phyloP scores from a whole-genome alignment of 768 basidiomycete genomes.

The Tricholoma flavovirens region DNA sequence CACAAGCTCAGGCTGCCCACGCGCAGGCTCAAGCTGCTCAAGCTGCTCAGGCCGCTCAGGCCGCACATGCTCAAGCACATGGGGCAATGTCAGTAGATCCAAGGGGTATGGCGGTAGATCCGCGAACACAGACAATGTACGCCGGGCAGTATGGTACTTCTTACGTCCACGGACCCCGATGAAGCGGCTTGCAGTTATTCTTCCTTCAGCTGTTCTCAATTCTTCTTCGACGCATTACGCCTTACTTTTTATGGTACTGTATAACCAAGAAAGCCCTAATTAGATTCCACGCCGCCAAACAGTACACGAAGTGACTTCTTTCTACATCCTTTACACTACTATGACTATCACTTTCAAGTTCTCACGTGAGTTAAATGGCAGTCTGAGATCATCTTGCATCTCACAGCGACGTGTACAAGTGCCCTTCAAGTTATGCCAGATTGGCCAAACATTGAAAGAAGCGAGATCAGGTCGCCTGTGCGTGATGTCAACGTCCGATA shows the following conservation, averaged over 20 bases:
- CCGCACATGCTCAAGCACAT: constrained; percentile 14
- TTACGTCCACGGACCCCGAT: constrained; percentile 19
- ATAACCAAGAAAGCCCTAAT: not conserved
- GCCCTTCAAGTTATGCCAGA: constrained; percentile 1
- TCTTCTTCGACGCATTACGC: not conserved
- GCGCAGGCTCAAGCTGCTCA: constrained; percentile 8
- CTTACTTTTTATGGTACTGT: not conserved
- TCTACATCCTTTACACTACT: not conserved
- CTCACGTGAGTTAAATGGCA: not conserved
- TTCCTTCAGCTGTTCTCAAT: not conserved
- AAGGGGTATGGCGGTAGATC: not conserved
- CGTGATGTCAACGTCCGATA: not conserved
- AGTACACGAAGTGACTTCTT: not conserved
- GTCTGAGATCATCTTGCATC: no score
- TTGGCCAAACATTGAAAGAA: constrained; percentile 51
- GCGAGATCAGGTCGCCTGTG: constrained; percentile 46
- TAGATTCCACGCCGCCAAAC: not conserved
- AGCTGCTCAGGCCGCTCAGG: constrained; percentile 11
- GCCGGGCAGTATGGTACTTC: constrained; percentile 21
- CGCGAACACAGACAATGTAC: constrained; percentile 10
- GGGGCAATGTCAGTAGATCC: constrained; percentile 6
- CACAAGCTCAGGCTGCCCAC: constrained; percentile 10
- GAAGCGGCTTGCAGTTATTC: constrained; percentile 8
- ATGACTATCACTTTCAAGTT: not conserved
- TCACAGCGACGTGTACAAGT: not conserved